Conservation (phyloP, 371 early-diverging fungal genomes). For the Apophysomyces variabilis region DNA sequence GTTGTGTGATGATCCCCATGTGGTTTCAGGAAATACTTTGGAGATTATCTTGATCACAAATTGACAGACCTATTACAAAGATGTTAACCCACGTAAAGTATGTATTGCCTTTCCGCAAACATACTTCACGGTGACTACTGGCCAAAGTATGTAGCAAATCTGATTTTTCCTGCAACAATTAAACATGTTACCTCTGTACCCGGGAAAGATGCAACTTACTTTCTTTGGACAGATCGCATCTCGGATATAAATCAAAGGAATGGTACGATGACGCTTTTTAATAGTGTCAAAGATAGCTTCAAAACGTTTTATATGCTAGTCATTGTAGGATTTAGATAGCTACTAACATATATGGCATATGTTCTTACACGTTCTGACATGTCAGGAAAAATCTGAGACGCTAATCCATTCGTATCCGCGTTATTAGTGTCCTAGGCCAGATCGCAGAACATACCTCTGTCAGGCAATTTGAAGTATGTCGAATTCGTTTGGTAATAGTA, state of each 20-base stretch:
- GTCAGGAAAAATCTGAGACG: neutral
- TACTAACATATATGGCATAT: neutral
- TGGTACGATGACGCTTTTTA: neutral
- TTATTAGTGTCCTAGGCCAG: neutral
- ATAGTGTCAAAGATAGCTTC: neutral
- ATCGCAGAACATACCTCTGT: neutral
- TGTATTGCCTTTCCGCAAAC: neutral
- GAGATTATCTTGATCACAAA: slow-evolving; percentile 27
- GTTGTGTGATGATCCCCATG: slow-evolving; percentile 63
- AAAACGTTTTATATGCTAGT: neutral
- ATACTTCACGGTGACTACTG: slow-evolving; percentile 3
- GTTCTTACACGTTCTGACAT: neutral
- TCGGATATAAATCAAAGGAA: neutral
- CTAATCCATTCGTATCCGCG: neutral
- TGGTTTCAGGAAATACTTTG: slow-evolving; percentile 50
- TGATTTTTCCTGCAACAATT: neutral
- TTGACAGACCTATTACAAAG: neutral
- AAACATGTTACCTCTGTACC: neutral
- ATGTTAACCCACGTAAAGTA: no score
- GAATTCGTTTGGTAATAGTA: neutral
- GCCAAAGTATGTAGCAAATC: neutral
- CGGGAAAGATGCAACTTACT: neutral
- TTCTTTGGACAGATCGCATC: slow-evolving; percentile 1
- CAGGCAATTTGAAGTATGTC: neutral
- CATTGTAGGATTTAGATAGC: neutral